Evolutionary conservation across 1,139 yeast genomes (phyloP), one percentile per base, ranked within the genome.

Genomic region (Magnusiomyces magnusii): DNA sequence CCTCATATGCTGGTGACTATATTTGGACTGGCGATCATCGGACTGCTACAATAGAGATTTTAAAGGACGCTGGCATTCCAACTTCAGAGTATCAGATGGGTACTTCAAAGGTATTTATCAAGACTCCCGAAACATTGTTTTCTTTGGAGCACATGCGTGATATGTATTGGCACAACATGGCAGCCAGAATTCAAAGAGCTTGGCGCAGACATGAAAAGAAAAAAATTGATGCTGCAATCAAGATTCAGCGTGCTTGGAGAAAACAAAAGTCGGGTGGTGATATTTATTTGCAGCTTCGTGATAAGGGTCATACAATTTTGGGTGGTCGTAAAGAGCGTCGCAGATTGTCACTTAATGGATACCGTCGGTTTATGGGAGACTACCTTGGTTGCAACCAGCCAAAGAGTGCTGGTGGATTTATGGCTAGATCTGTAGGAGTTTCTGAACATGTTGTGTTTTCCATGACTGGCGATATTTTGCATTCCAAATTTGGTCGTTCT

Each of bases 1-100:
- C 98, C 42, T 95, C 97, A 2, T 95, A 95, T 74, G 99, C 99
- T 2, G 99, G 99, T 72, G 99, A 95, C 67, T 95, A 88, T 69
- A 92, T 89, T 57, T 95, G 97, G 97, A 78, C 78, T 55, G 99
- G 99, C 31, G 96, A 89, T 67, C 85, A 89, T 57, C 77, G 83
- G 57, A 80, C 87, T 41, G 99, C 98, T 0, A 90, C 91, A 2
- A 76, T 78, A 60, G 86, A 87, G 67, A 93, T 95, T 64, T 77
- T 95, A 68, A 77, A 76, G 55, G 91, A 93, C 65, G 84, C 97
- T 27, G 83, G 84, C 55, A 89, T 95, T 61, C 97, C 97, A 3
- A 68, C 76, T 1, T 70, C 84, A 9, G 99, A 95, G 71, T 95
- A 80, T 73, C 99, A 95, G 74, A 77, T 93, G 76, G 99, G 99